Evolutionary conservation across 257 asterid genomes (phyloP), one percentile per base, ranked within the genome.

Genomic region (Solanum verrucosum): DNA sequence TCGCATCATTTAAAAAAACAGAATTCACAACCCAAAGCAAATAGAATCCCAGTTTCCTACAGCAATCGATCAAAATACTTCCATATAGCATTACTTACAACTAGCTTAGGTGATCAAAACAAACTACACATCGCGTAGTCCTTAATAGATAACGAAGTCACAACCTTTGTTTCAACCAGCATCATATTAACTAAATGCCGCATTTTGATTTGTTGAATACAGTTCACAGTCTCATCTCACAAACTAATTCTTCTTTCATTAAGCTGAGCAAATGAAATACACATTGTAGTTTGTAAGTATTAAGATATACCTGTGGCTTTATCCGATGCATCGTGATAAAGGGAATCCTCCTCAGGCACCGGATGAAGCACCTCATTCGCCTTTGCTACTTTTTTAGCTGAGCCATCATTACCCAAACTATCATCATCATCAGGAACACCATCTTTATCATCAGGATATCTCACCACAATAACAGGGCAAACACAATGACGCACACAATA

Each of bases 401-500:
- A 85, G n/a, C 90, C 93, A 82, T 46, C 88, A 3, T 9, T 65
- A 6, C 79, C 92, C 42, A 71, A 31, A 42, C 52, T 89, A 44
- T 27, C 86, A 72, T 25, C 72, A 65, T 20, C 96, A 86, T 93
- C 96, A 1, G 91, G 27, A 37, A 5, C 90, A 59, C 31, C 93
- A 87, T 95, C 96, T 56, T 91, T 93, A 27, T 94, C 96, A 86
- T 94, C 96, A 1, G 94, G 92, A 65, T 89, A 94, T 84, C 98
- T 93, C 49, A 95, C 98, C 10, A 95, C 98, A 5, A 95, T 95
- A 40, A 95, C 94, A 16, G 98, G 98, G 59, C 96, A 95, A 34
- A 94, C 96, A 52, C 98, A 94, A 87, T 93, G 98, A 60, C 90
- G 95, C 89, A 95, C 95, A 15, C 98, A 95, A 34, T 95, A 95